Evolutionary conservation across 768 basidiomycete genomes (phyloP), one percentile per base, ranked within the genome.

Genomic region (Sarcodon sp.): DNA sequence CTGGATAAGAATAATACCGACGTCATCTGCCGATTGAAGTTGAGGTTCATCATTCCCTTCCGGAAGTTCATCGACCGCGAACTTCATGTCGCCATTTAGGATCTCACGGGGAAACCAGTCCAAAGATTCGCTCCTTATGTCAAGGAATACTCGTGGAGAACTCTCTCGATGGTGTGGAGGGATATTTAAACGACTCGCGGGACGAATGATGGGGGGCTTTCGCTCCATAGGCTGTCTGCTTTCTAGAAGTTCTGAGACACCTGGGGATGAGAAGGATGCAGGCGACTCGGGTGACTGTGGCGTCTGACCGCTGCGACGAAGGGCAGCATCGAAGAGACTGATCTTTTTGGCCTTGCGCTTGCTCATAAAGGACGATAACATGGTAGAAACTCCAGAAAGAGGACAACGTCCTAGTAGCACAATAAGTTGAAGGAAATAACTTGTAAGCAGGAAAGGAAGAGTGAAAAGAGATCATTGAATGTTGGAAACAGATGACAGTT

Each of bases 211-310:
- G 47, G 43, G 32, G 50, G 47, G 16, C 56, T 51, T 11, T 54
- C 54, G 51, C 56, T 54, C 48, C 56, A 49, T 10, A 46, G 37
- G 21, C 45, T 55, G 39, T 57, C 54, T 43, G 51, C 52, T 32
- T 54, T 53, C 36, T 56, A 57, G 18, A 41, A 9, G 16, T 41
- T 9, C 15, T 7, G 15, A 27, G 39, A 13, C 13, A 8, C 13
- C 39, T 13, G 27, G 27, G 39, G 39, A 41, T 27, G 55, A 56
- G 32, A 21, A 35, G 4, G 60, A 61, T 35, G 47, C 54, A 46
- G 59, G 59, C 32, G 59, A 61, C 16, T 47, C 58, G 7, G 59
- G 59, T 0, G 59, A 61, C 0, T 57, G 56, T 13, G 61, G 61
- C 4, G 53, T 52, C 43, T 51, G 56, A 1, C 53, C 47, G 12